These are phyloP conservation scores for Neonectria hederae DNA, from an alignment of 2,329 filamentous ascomycete genomes.

Conservation along the genomic window DNA sequence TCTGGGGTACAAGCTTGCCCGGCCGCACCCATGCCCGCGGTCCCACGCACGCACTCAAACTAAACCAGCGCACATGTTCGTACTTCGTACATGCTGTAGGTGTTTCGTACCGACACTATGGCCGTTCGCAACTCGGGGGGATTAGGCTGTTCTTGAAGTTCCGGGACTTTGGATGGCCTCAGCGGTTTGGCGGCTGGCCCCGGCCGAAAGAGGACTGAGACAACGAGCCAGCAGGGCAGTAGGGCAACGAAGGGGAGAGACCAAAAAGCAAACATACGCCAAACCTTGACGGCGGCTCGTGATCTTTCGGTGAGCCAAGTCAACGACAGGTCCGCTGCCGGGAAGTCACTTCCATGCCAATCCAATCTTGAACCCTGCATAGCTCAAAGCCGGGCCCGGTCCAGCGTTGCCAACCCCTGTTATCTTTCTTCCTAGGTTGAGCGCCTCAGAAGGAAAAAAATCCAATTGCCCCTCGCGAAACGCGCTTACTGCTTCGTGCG, in stretches of 20 bases:
- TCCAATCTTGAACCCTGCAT: not conserved
- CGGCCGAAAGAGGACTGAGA: not conserved
- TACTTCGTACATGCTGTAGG: not conserved
- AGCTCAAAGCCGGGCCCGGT: not conserved
- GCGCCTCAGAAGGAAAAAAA: not conserved
- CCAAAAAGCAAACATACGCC: not conserved
- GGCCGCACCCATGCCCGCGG: not conserved
- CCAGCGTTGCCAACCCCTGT: slow-evolving; percentile 11
- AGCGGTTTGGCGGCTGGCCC: not conserved
- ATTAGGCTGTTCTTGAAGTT: not conserved
- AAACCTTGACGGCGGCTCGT: not conserved
- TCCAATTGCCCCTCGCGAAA: slow-evolving; percentile 16
- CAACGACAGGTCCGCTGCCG: not conserved
- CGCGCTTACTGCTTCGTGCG: slow-evolving; percentile 14
- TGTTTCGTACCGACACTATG: not conserved
- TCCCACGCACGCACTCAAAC: not conserved
- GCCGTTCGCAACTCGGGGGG: not conserved
- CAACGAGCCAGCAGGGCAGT: not conserved
- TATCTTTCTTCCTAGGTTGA: not conserved
- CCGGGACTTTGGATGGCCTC: not conserved
- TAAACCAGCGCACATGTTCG: not conserved
- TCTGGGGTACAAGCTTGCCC: slow-evolving; percentile 4
- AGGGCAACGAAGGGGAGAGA: not conserved
- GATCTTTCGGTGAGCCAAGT: not conserved
- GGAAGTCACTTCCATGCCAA: not conserved